phyloP scores from a whole-genome alignment of 1,284 basidiomycete species.

The Puccinia horiana region DNA sequence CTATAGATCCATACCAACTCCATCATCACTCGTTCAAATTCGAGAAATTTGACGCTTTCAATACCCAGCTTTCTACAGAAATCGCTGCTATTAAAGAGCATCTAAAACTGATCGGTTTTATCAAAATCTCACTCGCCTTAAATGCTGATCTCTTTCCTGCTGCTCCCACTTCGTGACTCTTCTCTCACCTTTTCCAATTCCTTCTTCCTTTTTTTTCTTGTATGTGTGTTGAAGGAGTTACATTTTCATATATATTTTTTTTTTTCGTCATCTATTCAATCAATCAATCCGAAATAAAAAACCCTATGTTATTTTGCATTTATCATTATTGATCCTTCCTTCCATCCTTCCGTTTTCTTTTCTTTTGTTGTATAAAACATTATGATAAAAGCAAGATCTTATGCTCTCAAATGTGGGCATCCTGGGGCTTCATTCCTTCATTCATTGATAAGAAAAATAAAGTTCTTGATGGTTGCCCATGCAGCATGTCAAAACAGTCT shows the following conservation, averaged over 20 bases:
- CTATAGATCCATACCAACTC: background rate
- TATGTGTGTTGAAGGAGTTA: no score
- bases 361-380: no score
- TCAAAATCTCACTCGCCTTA: conserved; percentile 10
- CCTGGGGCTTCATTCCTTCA: background rate
- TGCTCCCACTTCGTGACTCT: background rate
- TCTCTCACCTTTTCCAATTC: background rate
- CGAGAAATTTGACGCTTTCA: background rate
- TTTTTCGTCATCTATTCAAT: background rate
- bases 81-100: background rate
- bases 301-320: no score
- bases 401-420: no score
- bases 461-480: no score
- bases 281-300: no score
- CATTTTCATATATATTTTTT: background rate
- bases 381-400: no score
- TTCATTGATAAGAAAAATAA: background rate
- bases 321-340: background rate
- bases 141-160: background rate
- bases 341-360: background rate
- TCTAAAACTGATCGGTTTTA: background rate
- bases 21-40: background rate
- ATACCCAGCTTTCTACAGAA: background rate
- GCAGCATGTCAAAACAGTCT: no score
- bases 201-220: background rate